A percentile compares a stretch with the other conserved stretches of the same genome.
These are phyloP conservation scores for Amanita jacksonii DNA, from an alignment of 768 basidiomycete species.

Conservation along the genomic window DNA sequence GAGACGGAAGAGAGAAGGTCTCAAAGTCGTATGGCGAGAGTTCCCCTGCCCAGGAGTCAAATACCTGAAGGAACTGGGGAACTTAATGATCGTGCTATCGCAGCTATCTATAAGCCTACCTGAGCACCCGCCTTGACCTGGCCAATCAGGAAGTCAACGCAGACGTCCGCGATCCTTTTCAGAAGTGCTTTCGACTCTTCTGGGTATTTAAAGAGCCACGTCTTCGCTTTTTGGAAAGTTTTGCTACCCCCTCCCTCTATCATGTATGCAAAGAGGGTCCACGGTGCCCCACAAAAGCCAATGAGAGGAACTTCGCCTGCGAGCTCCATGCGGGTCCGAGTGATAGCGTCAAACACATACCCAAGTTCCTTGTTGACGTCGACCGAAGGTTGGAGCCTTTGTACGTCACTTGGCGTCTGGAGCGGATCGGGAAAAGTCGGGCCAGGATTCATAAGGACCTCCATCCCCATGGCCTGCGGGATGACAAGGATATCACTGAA, in stretches of 20 bases:
- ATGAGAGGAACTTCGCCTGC: constrained; percentile 90
- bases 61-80: constrained; percentile 85
- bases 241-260: constrained; percentile 93
- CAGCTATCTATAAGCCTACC: constrained; percentile 32
- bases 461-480: constrained; percentile 97
- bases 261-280: constrained; percentile 99
- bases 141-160: constrained; percentile 82
- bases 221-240: constrained; percentile 84
- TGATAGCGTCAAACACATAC: constrained; percentile 92
- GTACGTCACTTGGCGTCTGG: constrained; percentile 61
- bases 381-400: constrained; percentile 49
- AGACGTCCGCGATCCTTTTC: constrained; percentile 75
- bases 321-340: constrained; percentile 67
- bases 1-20: constrained; percentile 74
- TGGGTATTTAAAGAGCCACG: constrained; percentile 90
- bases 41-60: constrained; percentile 95
- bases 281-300: constrained; percentile 95
- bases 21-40: constrained; percentile 82
- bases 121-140: constrained; percentile 96
- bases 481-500: constrained; percentile 98
- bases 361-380: constrained; percentile 78
- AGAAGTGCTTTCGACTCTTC: constrained; percentile 74
- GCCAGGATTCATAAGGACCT: constrained; percentile 87
- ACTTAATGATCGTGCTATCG: not conserved
- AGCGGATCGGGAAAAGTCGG: constrained; percentile 88